Evolutionary conservation across 495 filamentous ascomycete genomes (phyloP).

Genomic region (Penicillium canescens): DNA sequence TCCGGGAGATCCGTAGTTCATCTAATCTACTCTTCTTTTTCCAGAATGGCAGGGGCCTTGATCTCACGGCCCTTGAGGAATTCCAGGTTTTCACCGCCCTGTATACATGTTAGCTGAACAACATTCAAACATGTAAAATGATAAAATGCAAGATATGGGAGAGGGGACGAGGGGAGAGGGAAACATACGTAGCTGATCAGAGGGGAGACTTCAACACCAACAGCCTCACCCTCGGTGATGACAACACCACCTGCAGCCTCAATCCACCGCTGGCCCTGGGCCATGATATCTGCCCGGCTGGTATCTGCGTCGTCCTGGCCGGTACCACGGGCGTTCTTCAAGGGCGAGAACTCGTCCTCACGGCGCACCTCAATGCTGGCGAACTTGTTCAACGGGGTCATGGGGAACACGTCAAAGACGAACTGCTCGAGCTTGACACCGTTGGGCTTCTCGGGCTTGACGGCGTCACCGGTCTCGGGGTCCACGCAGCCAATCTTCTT

Average conservation of each 20-base stretch:
- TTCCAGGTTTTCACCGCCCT: slow-evolving; percentile 91
- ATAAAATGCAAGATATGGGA: background rate
- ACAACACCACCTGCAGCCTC: slow-evolving; percentile 76
- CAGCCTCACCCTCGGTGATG: slow-evolving; percentile 63
- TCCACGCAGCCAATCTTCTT: slow-evolving; percentile 98
- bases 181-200: slow-evolving; percentile 91
- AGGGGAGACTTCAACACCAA: slow-evolving; percentile 88
- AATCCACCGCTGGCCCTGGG: slow-evolving; percentile 83
- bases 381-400: slow-evolving; percentile 83
- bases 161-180: slow-evolving; percentile 4
- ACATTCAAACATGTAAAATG: background rate
- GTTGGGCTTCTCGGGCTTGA: slow-evolving; percentile 93
- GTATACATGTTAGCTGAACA: slow-evolving; percentile 30
- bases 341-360: slow-evolving; percentile 96
- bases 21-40: slow-evolving; percentile 59
- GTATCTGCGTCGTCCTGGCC: slow-evolving; percentile 95
- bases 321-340: slow-evolving; percentile 93
- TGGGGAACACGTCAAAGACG: slow-evolving; percentile 97
- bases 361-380: slow-evolving; percentile 94
- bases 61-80: slow-evolving; percentile 73
- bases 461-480: slow-evolving; percentile 67
- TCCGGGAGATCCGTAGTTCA: slow-evolving; percentile 2
- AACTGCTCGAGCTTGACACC: slow-evolving; percentile 99
- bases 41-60: slow-evolving; percentile 72
- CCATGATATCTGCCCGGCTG: slow-evolving; percentile 83